Evolutionary conservation across 352 stramenopile species (phyloP).

Genomic region (Globisporangium heterothallicum): DNA sequence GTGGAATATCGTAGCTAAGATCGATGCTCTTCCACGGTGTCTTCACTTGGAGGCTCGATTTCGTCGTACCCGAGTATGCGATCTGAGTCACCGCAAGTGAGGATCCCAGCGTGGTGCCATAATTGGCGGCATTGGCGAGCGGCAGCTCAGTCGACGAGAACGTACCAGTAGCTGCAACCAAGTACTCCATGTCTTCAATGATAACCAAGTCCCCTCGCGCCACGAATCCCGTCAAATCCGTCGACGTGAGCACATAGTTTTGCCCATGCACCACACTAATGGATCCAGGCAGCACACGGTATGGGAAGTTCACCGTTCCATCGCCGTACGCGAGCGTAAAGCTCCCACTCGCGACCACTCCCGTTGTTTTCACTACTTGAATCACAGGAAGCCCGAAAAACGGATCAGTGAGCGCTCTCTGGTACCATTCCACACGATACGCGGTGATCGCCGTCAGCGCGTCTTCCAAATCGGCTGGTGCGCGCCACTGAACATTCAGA

Average conservation of each 20-base stretch:
- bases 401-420: slow-evolving; percentile 38
- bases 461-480: slow-evolving; percentile 19
- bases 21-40: slow-evolving; percentile 59
- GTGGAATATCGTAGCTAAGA: slow-evolving; percentile 50
- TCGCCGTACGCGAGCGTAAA: slow-evolving; percentile 68
- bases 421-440: slow-evolving; percentile 76
- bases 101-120: slow-evolving; percentile 12
- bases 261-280: slow-evolving; percentile 48
- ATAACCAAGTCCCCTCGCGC: slow-evolving; percentile 75
- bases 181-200: slow-evolving; percentile 68
- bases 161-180: slow-evolving; percentile 56
- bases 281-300: slow-evolving; percentile 40
- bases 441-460: slow-evolving; percentile 10
- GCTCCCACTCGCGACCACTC: slow-evolving; percentile 36
- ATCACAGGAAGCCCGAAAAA: slow-evolving; percentile 54
- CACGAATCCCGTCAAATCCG: slow-evolving; percentile 86
- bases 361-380: slow-evolving; percentile 49
- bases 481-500: slow-evolving; percentile 50
- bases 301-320: slow-evolving; percentile 7
- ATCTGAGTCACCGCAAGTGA: slow-evolving; percentile 22
- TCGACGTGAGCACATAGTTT: slow-evolving; percentile 68
- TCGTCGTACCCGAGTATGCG: slow-evolving; percentile 47
- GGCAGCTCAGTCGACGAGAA: slow-evolving; percentile 75
- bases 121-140: slow-evolving; percentile 33
- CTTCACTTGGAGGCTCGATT: slow-evolving; percentile 25